A percentile compares a stretch with the other conserved stretches of the same genome.
These are phyloP conservation scores for Cystobasidium ongulense DNA, from an alignment of 768 basidiomycete species.

Conservation along the genomic window DNA sequence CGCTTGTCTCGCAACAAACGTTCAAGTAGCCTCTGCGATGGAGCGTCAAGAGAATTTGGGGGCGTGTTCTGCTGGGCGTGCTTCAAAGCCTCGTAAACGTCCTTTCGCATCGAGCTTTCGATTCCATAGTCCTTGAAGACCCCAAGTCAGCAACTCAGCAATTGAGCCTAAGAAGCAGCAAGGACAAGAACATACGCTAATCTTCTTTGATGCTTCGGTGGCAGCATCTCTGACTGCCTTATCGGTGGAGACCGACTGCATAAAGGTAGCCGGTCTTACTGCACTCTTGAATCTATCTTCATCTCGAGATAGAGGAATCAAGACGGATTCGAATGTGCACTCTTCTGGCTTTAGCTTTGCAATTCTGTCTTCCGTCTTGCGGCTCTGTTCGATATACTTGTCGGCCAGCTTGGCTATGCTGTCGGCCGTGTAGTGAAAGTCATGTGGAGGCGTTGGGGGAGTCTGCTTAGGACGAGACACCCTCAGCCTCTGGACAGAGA, in stretches of 20 bases:
- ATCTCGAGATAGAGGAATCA: slow-evolving; percentile 30
- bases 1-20: slow-evolving; percentile 73
- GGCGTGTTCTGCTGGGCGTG: slow-evolving; percentile 63
- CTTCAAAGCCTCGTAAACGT: slow-evolving; percentile 64
- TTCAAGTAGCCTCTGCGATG: slow-evolving; percentile 69
- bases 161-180: background rate
- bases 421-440: slow-evolving; percentile 6
- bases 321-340: slow-evolving; percentile 39
- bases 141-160: background rate
- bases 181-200: slow-evolving; percentile 46
- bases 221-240: slow-evolving; percentile 75
- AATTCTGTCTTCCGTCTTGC: slow-evolving; percentile 25
- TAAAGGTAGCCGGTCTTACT: slow-evolving; percentile 53
- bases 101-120: slow-evolving; percentile 60
- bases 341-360: slow-evolving; percentile 30
- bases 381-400: background rate
- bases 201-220: slow-evolving; percentile 61
- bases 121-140: slow-evolving; percentile 55
- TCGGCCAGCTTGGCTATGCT: background rate
- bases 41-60: slow-evolving; percentile 56
- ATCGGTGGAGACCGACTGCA: slow-evolving; percentile 68
- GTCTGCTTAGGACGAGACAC: background rate
- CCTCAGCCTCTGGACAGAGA: background rate
- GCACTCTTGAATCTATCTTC: slow-evolving; percentile 21
- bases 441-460: slow-evolving; percentile 15